Evolutionary conservation across 2,329 filamentous ascomycete genomes (phyloP).

Genomic region (Thelonectria blattea): DNA sequence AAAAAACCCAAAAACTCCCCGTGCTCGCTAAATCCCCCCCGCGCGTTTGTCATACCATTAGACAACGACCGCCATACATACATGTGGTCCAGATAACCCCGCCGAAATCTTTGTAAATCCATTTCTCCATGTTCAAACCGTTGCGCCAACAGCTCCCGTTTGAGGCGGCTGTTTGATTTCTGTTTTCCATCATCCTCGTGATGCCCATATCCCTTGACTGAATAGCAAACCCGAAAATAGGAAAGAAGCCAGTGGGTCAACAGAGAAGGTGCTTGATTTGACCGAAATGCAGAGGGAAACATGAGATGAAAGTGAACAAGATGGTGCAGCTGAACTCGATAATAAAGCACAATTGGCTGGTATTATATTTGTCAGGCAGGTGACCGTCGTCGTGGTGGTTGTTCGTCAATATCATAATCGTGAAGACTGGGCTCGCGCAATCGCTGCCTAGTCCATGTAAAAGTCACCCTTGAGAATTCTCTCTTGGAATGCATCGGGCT

Average conservation of each 20-base stretch:
- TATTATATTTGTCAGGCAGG: constrained; percentile 25
- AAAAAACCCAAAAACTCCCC: constrained; percentile 25
- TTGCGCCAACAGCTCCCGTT: constrained; percentile 23
- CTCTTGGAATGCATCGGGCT: constrained; percentile 95
- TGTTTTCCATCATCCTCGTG: constrained; percentile 24
- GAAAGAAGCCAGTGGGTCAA: constrained; percentile 24
- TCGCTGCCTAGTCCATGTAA: constrained; percentile 81
- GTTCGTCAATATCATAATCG: constrained; percentile 31
- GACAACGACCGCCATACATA: constrained; percentile 2
- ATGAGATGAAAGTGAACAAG: constrained; percentile 20
- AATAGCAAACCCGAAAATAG: constrained; percentile 26
- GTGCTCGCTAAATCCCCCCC: constrained; percentile 29
- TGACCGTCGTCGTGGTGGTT: constrained; percentile 16
- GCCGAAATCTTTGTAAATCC: constrained; percentile 17
- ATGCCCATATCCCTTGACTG: constrained; percentile 20
- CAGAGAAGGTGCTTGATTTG: constrained; percentile 26
- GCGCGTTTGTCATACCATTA: constrained; percentile 27
- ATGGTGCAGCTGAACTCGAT: constrained; percentile 20
- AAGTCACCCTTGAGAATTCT: constrained; percentile 97
- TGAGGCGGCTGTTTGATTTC: constrained; percentile 24
- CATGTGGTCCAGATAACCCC: not conserved
- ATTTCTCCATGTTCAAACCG: constrained; percentile 17
- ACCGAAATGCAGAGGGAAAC: constrained; percentile 18
- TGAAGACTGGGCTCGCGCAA: constrained; percentile 16
- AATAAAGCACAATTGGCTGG: constrained; percentile 10